Conservation (phyloP, 345 rosid genomes). For the Camelina laxa region DNA sequence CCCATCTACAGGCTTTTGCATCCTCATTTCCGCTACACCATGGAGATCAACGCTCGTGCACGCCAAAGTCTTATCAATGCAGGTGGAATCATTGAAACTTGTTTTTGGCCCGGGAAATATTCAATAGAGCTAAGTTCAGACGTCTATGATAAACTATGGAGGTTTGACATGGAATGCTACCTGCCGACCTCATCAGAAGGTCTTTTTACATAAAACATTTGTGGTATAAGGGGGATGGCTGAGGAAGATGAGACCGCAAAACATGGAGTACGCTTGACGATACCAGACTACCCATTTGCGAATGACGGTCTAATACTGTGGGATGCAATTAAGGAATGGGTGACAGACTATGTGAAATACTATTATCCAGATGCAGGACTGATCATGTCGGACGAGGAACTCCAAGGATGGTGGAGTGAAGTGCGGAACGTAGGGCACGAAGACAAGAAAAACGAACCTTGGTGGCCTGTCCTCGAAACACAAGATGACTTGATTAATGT, state of each 20-base stretch:
- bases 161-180: conserved; percentile 46
- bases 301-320: conserved; percentile 45
- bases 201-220: not conserved
- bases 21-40: conserved; percentile 82
- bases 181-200: conserved; percentile 47
- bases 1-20: conserved; percentile 62
- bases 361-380: conserved; percentile 31
- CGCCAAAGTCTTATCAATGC: conserved; percentile 59
- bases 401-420: conserved; percentile 48
- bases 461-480: conserved; percentile 45
- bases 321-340: conserved; percentile 47
- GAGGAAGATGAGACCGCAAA: conserved; percentile 38
- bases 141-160: conserved; percentile 42
- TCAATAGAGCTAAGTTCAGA: conserved; percentile 61
- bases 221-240: conserved; percentile 36
- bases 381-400: conserved; percentile 36
- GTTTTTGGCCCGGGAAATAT: conserved; percentile 65
- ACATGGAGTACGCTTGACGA: conserved; percentile 36
- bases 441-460: conserved; percentile 48
- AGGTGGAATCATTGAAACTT: conserved; percentile 65
- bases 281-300: conserved; percentile 47
- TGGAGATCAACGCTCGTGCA: conserved; percentile 80
- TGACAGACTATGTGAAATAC: conserved; percentile 43
- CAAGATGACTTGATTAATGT: conserved; percentile 40
- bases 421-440: conserved; percentile 41